Percentiles rank a stretch among this genome's conserved stretches.
Conservation (phyloP, 1,284 basidiomycete species). For the Fomitopsis pinicola region DNA sequence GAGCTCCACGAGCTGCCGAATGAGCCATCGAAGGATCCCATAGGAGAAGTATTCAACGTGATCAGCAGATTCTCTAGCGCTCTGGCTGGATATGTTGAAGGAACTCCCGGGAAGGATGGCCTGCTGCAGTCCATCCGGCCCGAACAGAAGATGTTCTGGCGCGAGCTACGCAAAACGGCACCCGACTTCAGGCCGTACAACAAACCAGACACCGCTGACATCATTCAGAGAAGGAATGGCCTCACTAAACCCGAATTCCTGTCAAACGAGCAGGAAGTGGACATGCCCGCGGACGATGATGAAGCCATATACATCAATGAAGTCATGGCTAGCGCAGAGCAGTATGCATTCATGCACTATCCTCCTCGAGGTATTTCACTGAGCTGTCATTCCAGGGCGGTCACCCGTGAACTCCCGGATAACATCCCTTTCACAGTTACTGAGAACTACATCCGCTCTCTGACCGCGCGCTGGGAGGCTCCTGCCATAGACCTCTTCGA, state of each 20-base stretch:
- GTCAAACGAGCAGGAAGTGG: constrained; percentile 31
- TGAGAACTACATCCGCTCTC: constrained; percentile 39
- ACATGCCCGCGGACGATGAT: constrained; percentile 6
- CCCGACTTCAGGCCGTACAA: constrained; percentile 42
- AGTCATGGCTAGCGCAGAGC: constrained; percentile 42
- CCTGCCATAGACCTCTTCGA: constrained; percentile 48
- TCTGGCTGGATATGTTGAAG: constrained; percentile 43
- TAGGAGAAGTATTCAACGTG: constrained; percentile 47
- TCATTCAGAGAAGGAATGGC: constrained; percentile 1
- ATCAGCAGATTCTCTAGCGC: constrained; percentile 43
- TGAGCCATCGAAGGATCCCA: constrained; percentile 49
- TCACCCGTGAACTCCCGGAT: constrained; percentile 64
- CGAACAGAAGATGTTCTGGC: constrained; percentile 42
- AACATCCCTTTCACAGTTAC: constrained; percentile 63
- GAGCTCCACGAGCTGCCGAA: constrained; percentile 41
- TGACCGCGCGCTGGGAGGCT: constrained; percentile 44
- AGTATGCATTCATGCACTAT: constrained; percentile 28
- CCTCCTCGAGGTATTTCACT: neutral
- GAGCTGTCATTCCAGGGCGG: constrained; percentile 38
- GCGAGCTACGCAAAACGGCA: constrained; percentile 45
- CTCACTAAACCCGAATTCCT: constrained; percentile 31
- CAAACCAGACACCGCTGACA: neutral
- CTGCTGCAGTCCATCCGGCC: constrained; percentile 52
- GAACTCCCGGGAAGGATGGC: constrained; percentile 44
- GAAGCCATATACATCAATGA: constrained; percentile 50